These are phyloP conservation scores for Eutrema japonicum DNA, from an alignment of 345 rosid genomes.

Conservation along the genomic window DNA sequence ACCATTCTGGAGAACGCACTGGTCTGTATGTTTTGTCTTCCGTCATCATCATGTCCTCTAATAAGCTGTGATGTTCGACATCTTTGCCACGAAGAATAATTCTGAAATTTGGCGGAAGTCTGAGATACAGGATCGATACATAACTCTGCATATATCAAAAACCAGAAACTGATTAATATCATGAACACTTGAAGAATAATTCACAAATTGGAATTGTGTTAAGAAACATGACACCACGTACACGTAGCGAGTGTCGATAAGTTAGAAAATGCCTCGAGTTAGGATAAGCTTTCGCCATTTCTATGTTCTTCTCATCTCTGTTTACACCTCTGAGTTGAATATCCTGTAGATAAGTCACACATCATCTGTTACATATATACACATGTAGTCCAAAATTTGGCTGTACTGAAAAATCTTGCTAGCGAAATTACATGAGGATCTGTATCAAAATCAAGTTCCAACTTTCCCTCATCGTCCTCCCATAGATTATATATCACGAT, in stretches of 20 bases:
- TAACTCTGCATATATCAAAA: conserved; percentile 54
- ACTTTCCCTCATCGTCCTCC: conserved; percentile 70
- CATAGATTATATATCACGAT: conserved; percentile 76
- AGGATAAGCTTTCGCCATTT: conserved; percentile 62
- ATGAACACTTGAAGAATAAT: conserved; percentile 8
- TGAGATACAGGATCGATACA: conserved; percentile 79
- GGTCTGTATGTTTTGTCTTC: conserved; percentile 59
- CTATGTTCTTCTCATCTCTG: conserved; percentile 63
- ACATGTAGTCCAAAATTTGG: conserved; percentile 1
- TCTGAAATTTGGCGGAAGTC: conserved; percentile 60
- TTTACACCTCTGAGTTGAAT: conserved; percentile 78
- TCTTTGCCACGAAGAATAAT: conserved; percentile 63
- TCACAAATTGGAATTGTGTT: neutral
- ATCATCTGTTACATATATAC: neutral
- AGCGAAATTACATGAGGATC: conserved; percentile 55
- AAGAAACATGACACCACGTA: conserved; percentile 34
- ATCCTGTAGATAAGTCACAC: conserved; percentile 54
- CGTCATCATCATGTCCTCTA: conserved; percentile 63
- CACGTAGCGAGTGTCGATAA: conserved; percentile 74
- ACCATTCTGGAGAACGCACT: conserved; percentile 36
- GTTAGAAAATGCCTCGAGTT: conserved; percentile 66
- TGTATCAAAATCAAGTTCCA: conserved; percentile 74
- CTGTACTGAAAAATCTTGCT: neutral
- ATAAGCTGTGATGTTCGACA: conserved; percentile 59
- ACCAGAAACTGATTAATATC: neutral